phyloP scores from a whole-genome alignment of 1,284 basidiomycete genomes.

The Coniophora puteana region DNA sequence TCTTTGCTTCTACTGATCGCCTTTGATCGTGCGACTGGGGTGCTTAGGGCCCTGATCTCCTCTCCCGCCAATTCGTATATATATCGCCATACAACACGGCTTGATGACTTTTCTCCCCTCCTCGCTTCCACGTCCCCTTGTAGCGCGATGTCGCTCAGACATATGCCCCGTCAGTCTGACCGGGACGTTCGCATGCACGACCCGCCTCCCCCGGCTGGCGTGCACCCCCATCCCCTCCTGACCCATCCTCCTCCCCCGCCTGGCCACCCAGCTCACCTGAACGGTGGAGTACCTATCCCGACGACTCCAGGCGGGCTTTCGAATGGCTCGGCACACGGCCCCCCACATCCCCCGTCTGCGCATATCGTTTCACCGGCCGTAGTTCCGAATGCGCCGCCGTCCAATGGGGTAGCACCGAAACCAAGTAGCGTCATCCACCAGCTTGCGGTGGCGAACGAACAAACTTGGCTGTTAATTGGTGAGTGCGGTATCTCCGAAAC shows the following conservation, averaged over 20 bases:
- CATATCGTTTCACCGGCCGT: slow-evolving; percentile 48
- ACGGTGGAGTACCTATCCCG: slow-evolving; percentile 38
- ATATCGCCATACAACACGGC: slow-evolving; percentile 43
- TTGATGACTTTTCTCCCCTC: slow-evolving; percentile 44
- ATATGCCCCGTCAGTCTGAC: slow-evolving; percentile 55
- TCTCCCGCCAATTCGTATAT: slow-evolving; percentile 46
- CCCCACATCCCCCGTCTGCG: slow-evolving; percentile 24
- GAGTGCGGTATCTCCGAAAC: too few species aligned
- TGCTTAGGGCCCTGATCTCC: slow-evolving; percentile 34
- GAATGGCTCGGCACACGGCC: slow-evolving; percentile 37
- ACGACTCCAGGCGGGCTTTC: slow-evolving; percentile 37
- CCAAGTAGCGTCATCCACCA: slow-evolving; percentile 58
- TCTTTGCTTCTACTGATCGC: slow-evolving; percentile 44
- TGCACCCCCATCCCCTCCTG: slow-evolving; percentile 40
- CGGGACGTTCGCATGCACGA: slow-evolving; percentile 66
- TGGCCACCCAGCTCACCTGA: slow-evolving; percentile 44
- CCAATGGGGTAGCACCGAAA: slow-evolving; percentile 38
- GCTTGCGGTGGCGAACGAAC: slow-evolving; percentile 81
- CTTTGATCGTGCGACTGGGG: slow-evolving; percentile 52
- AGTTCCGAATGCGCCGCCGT: slow-evolving; percentile 33
- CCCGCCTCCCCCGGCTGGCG: slow-evolving; percentile 38
- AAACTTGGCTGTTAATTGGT: slow-evolving; percentile 93
- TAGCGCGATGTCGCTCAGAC: slow-evolving; percentile 59
- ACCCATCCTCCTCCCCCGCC: slow-evolving; percentile 31
- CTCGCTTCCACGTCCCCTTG: slow-evolving; percentile 24